These are phyloP conservation scores for Gossypium australe DNA, from an alignment of 345 rosid species.

Conservation along the genomic window DNA sequence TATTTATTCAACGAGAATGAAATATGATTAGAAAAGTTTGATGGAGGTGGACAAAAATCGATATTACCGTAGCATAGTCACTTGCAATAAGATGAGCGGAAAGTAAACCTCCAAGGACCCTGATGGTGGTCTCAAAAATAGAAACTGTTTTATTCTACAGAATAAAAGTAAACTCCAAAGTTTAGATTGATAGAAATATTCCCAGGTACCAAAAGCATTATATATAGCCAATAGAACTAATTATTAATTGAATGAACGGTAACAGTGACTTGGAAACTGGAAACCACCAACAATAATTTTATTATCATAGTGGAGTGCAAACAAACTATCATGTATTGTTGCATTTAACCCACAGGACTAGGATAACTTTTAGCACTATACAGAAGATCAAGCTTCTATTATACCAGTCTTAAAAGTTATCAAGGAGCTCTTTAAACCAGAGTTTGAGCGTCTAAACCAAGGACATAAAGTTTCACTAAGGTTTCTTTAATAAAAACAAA, in stretches of 20 bases:
- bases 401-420: not conserved
- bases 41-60: not conserved
- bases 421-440: not conserved
- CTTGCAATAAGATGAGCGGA: constrained; percentile 98
- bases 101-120: constrained; percentile 95
- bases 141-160: constrained; percentile 97
- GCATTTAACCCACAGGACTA: not conserved
- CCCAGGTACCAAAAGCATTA: not conserved
- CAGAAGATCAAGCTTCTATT: not conserved
- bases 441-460: not conserved
- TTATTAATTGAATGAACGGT: not conserved
- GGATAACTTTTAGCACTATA: not conserved
- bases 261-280: not conserved
- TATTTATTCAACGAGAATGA: not conserved
- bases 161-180: constrained; percentile 10
- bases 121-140: constrained; percentile 80
- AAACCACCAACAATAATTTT: not conserved
- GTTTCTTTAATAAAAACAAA: constrained; percentile 1
- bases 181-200: constrained; percentile 12
- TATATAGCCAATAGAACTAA: not conserved
- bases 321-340: not conserved
- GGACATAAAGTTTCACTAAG: not conserved
- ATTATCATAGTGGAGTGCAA: not conserved
- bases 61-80: constrained; percentile 84
- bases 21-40: constrained; percentile 5